Percentiles rank a stretch among this genome's conserved stretches.
Conservation (phyloP, 2,329 filamentous ascomycete species). For the Fusarium sp. region DNA sequence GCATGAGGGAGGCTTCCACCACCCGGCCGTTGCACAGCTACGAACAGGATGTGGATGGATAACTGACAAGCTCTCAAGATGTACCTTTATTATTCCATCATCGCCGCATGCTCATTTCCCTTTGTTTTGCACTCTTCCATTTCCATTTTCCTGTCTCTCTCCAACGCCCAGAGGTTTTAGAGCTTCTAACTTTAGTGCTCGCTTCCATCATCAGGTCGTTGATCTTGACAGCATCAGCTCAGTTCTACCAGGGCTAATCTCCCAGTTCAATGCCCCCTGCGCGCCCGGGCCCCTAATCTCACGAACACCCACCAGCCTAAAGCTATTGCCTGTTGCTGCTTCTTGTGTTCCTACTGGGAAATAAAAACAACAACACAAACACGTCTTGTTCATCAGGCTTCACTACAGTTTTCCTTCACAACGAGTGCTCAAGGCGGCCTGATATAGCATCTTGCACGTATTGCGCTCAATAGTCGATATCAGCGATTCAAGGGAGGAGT, state of each 20-base stretch:
- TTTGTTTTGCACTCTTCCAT: slow-evolving; percentile 14
- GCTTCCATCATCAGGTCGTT: slow-evolving; percentile 3
- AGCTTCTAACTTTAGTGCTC: background rate
- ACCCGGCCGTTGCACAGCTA: slow-evolving; percentile 46
- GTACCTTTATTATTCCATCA: slow-evolving; percentile 39
- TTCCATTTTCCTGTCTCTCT: background rate
- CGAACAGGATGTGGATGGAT: slow-evolving; percentile 24
- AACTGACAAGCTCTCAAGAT: slow-evolving; percentile 25
- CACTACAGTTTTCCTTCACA: background rate
- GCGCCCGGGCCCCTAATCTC: slow-evolving; percentile 44
- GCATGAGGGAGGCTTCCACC: slow-evolving; percentile 32
- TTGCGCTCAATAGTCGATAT: slow-evolving; percentile 19
- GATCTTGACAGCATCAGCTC: slow-evolving; percentile 31
- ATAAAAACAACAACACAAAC: slow-evolving; percentile 36
- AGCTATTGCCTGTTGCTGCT: slow-evolving; percentile 23
- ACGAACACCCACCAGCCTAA: slow-evolving; percentile 31
- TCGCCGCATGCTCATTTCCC: slow-evolving; percentile 19
- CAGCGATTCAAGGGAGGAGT: slow-evolving; percentile 4
- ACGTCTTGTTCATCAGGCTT: slow-evolving; percentile 18
- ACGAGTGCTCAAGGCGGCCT: background rate
- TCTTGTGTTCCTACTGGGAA: slow-evolving; percentile 24
- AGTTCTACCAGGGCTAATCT: slow-evolving; percentile 39
- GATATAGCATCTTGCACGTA: slow-evolving; percentile 3
- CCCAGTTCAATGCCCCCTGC: slow-evolving; percentile 40
- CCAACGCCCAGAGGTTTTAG: slow-evolving; percentile 3